A percentile compares a stretch with the other conserved stretches of the same genome.
Evolutionary conservation across 495 filamentous ascomycete species (phyloP).

Genomic region (Pyrenula aspistea): DNA sequence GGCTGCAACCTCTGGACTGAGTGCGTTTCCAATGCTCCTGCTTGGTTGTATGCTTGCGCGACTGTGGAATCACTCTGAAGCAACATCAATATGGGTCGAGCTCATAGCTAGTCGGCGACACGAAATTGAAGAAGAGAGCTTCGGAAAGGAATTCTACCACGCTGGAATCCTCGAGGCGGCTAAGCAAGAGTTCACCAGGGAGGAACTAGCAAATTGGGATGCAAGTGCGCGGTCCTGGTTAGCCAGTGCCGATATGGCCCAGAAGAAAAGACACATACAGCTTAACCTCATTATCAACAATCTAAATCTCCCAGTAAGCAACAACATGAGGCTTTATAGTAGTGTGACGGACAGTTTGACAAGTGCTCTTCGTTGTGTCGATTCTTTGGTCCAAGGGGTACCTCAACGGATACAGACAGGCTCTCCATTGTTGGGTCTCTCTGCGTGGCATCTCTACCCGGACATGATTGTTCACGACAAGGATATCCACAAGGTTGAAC

Average conservation of each 20-base stretch:
- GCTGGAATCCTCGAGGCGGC: too few relatives aligned
- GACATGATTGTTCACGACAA: slow-evolving; percentile 16
- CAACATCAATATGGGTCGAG: slow-evolving; percentile 20
- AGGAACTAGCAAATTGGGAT: slow-evolving; percentile 15
- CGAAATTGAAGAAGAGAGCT: neutral
- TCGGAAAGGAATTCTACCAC: too few relatives aligned
- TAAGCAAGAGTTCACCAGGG: neutral
- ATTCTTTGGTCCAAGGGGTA: slow-evolving; percentile 12
- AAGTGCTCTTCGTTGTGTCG: slow-evolving; percentile 10
- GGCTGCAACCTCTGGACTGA: slow-evolving; percentile 22
- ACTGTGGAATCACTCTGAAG: slow-evolving; percentile 16
- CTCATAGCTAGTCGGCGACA: slow-evolving; percentile 3
- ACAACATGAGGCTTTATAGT: slow-evolving; percentile 8
- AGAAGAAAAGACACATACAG: slow-evolving; percentile 15
- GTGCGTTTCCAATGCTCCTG: slow-evolving; percentile 19
- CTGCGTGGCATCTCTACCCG: slow-evolving; percentile 26
- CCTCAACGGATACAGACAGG: slow-evolving; percentile 12
- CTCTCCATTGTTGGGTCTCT: slow-evolving; percentile 15
- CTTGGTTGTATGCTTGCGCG: slow-evolving; percentile 27
- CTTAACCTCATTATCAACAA: slow-evolving; percentile 23
- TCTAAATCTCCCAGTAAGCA: slow-evolving; percentile 12
- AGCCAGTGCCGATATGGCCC: neutral
- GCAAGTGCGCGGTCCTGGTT: slow-evolving; percentile 23
- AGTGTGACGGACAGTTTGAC: slow-evolving; percentile 18
- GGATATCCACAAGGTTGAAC: slow-evolving; percentile 4